phyloP scores from a whole-genome alignment of 768 basidiomycete genomes.

The Termitomyces sp. region DNA sequence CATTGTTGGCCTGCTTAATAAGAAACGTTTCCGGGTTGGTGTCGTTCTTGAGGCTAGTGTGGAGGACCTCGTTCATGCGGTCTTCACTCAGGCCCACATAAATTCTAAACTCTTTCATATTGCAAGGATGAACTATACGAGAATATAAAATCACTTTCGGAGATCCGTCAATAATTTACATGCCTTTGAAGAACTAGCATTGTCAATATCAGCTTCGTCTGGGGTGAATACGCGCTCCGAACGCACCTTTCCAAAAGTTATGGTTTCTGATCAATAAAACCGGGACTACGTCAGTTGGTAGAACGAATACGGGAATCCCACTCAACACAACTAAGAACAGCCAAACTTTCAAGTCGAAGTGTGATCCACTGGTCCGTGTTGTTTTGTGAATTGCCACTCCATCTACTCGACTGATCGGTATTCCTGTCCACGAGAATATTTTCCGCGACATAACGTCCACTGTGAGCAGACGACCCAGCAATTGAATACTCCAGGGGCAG shows the following conservation, averaged over 20 bases:
- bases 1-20: slow-evolving; percentile 49
- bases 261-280: slow-evolving; percentile 39
- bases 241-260: slow-evolving; percentile 79
- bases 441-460: slow-evolving; percentile 61
- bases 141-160: slow-evolving; percentile 4
- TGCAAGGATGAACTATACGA: slow-evolving; percentile 71
- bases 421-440: slow-evolving; percentile 66
- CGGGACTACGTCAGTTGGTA: slow-evolving; percentile 2
- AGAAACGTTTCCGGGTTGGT: slow-evolving; percentile 56
- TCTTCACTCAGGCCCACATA: slow-evolving; percentile 61
- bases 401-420: slow-evolving; percentile 61
- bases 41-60: slow-evolving; percentile 63
- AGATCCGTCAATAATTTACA: slow-evolving; percentile 5
- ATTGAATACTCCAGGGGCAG: slow-evolving; percentile 44
- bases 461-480: slow-evolving; percentile 62
- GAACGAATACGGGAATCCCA: neutral
- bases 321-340: slow-evolving; percentile 59
- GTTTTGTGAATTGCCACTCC: slow-evolving; percentile 65
- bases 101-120: slow-evolving; percentile 79
- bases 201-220: neutral
- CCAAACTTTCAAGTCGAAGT: slow-evolving; percentile 52
- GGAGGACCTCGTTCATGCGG: slow-evolving; percentile 64
- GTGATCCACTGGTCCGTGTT: slow-evolving; percentile 67
- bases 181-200: slow-evolving; percentile 40
- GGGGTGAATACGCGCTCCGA: neutral